Evolutionary conservation across 2,329 filamentous ascomycete genomes (phyloP), one percentile per base, ranked within the genome.

Genomic region (Dothideomycetidae sp.): DNA sequence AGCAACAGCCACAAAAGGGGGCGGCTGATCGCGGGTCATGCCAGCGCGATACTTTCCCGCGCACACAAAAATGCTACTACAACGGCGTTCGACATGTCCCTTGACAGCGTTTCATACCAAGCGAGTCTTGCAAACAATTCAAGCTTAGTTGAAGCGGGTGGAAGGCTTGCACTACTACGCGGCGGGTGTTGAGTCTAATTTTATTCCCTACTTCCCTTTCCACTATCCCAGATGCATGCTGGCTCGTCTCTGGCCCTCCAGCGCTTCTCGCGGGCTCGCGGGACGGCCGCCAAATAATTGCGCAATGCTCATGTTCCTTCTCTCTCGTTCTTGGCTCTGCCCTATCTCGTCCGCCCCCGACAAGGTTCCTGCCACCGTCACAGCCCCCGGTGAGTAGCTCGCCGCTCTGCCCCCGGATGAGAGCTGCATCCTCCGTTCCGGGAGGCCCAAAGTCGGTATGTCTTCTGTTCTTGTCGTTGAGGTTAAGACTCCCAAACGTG

Each of bases 401-500:
- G 29, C 33, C 11, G 33, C 29, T 19, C 39, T 41, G 5, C 12
- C 29, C 9, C 26, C 29, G 10, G 5, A n/a, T 3, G 7, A 7
- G 7, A 32, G 14, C 14, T 31, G 33, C 33, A 36, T 41, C 11
- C 39, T 31, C 10, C 31, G 29, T n/a, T 36, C 33, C 5, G 36
- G 36, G 15, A 38, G 19, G 11, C 36, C 36, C 17, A 38, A 16
- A 26, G 15, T 38, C 14, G 33, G 39, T 11, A 36, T 36, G 17
- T 41, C 32, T 17, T 41, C 29, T n/a, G 34, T 26, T 26, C n/a
- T 26, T 7, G 40, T 23, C 19, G n/a, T n/a, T n/a, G n/a, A n/a
- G n/a, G n/a, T n/a, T n/a, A n/a, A n/a, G 37, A 14, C 28, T 21
- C 16, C 31, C 44, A 31, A 51, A 31, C 5, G 37, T 40, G n/a